phyloP scores from a whole-genome alignment of 352 stramenopile species.

The Globisporangium nagaii region DNA sequence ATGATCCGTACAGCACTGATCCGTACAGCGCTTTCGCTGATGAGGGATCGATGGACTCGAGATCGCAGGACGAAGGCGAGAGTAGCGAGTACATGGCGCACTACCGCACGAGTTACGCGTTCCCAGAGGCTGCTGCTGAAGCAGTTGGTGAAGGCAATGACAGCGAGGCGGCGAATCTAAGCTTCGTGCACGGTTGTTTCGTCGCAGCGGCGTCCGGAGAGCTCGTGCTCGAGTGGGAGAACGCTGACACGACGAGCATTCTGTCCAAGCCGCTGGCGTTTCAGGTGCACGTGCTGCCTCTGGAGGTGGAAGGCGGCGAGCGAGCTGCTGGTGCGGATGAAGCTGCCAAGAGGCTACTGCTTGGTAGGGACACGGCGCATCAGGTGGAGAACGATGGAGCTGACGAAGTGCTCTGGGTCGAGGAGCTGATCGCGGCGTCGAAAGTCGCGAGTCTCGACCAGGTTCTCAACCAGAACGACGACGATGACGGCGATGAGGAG shows the following conservation, averaged over 20 bases:
- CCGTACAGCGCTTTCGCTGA: background rate
- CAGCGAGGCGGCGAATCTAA: background rate
- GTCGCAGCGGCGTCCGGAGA: constrained; percentile 14
- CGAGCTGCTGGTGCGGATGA: constrained; percentile 9
- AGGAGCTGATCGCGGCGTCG: background rate
- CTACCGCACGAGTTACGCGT: constrained; percentile 26
- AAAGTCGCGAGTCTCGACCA: background rate
- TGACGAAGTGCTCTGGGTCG: background rate
- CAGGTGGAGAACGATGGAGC: background rate
- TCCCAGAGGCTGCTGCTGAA: constrained; percentile 7
- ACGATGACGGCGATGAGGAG: background rate
- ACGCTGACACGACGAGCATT: constrained; percentile 34
- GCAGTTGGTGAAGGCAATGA: background rate
- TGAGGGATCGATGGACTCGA: too few relatives aligned
- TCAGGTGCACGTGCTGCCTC: constrained; percentile 17
- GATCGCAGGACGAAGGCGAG: too few relatives aligned
- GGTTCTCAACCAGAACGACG: too few relatives aligned
- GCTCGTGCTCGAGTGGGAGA: constrained; percentile 38
- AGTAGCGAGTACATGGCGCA: too few relatives aligned
- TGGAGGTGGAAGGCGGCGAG: background rate
- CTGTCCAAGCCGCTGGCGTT: constrained; percentile 37
- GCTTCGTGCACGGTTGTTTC: constrained; percentile 30
- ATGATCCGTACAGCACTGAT: background rate
- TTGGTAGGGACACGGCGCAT: background rate
- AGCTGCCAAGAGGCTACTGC: constrained; percentile 6